Conservation (phyloP, 108 stramenopile genomes). For the Conticribra weissflogii region DNA sequence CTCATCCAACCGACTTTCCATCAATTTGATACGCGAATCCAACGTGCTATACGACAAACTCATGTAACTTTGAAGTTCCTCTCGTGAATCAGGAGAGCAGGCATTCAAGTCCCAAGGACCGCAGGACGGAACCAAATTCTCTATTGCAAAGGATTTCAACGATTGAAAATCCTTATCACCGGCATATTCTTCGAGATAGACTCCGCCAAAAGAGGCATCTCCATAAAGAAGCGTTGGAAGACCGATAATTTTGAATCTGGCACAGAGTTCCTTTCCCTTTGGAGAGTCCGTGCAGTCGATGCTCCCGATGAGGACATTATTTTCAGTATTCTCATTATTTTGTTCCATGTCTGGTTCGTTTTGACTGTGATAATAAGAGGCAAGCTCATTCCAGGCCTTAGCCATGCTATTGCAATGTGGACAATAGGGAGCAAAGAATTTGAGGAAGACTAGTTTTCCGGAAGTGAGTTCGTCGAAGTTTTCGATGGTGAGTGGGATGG, state of each 20-base stretch:
- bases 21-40: slow-evolving; percentile 23
- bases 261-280: slow-evolving; percentile 40
- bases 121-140: slow-evolving; percentile 52
- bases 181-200: slow-evolving; percentile 61
- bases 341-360: slow-evolving; percentile 4
- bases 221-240: slow-evolving; percentile 68
- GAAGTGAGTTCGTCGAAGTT: slow-evolving; percentile 49
- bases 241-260: slow-evolving; percentile 45
- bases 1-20: slow-evolving; percentile 20
- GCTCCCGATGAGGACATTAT: slow-evolving; percentile 40
- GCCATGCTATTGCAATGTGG: slow-evolving; percentile 51
- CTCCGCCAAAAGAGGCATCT: slow-evolving; percentile 48
- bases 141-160: slow-evolving; percentile 51
- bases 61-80: slow-evolving; percentile 36
- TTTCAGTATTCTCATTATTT: not conserved
- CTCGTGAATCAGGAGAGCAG: slow-evolving; percentile 52
- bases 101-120: slow-evolving; percentile 55
- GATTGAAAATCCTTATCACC: slow-evolving; percentile 48
- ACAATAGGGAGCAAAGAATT: slow-evolving; percentile 47
- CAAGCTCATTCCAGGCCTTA: slow-evolving; percentile 45
- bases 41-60: slow-evolving; percentile 41
- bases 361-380: slow-evolving; percentile 39
- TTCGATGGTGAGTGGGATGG: slow-evolving; percentile 31
- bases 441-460: slow-evolving; percentile 45
- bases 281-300: slow-evolving; percentile 50